These are phyloP conservation scores for Cryptococcus maquisensis DNA, from an alignment of 1,284 basidiomycete species.

Conservation along the genomic window DNA sequence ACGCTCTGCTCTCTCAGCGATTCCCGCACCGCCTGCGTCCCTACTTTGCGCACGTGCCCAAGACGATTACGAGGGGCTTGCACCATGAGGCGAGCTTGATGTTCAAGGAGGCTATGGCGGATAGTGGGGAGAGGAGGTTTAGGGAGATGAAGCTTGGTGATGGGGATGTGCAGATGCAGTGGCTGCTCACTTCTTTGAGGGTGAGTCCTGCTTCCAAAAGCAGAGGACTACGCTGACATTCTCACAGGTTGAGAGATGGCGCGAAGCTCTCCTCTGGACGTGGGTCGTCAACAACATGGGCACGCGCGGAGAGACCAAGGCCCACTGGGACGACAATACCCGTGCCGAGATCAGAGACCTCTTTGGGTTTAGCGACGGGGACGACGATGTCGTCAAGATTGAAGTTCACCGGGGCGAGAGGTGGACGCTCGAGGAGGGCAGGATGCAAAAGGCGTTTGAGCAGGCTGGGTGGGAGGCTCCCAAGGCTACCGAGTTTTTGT, in stretches of 20 bases:
- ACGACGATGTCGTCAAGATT: conserved; percentile 35
- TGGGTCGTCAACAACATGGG: conserved; percentile 41
- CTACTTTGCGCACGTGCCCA: conserved; percentile 44
- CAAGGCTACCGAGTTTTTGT: conserved; percentile 36
- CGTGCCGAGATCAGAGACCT: conserved; percentile 29
- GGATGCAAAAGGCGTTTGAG: conserved; percentile 26
- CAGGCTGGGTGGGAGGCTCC: conserved; percentile 39
- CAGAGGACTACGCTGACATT: not conserved
- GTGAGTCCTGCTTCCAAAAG: conserved; percentile 8
- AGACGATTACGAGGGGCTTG: conserved; percentile 39
- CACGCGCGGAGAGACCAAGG: conserved; percentile 8
- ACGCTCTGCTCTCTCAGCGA: conserved; percentile 38
- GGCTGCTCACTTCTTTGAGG: conserved; percentile 35
- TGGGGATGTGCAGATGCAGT: conserved; percentile 44
- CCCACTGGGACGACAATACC: conserved; percentile 27
- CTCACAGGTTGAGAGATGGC: conserved; percentile 42
- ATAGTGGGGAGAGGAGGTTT: conserved; percentile 34
- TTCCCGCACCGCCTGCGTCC: conserved; percentile 41
- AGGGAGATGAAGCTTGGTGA: conserved; percentile 35
- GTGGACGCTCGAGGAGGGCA: conserved; percentile 31
- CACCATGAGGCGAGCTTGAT: conserved; percentile 45
- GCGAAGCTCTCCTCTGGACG: conserved; percentile 46
- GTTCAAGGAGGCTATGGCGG: conserved; percentile 35
- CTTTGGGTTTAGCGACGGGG: conserved; percentile 26
- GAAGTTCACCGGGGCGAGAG: conserved; percentile 39